A percentile compares a stretch with the other conserved stretches of the same genome.
Conservation (phyloP, 257 asterid species). For the Solanum verrucosum region DNA sequence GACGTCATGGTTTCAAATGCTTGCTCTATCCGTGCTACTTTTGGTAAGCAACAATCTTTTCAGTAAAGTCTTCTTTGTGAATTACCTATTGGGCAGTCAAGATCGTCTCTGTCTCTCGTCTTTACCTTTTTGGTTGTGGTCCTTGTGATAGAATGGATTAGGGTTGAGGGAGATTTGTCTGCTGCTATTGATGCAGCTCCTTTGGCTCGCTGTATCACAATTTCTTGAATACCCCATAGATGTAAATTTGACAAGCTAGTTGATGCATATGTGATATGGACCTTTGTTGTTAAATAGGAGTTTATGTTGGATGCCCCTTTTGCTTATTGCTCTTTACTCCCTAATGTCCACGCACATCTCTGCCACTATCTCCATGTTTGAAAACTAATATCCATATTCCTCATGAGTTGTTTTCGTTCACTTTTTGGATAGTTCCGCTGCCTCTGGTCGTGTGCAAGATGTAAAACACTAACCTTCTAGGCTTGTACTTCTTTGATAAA, state of each 20-base stretch:
- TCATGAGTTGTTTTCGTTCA: neutral
- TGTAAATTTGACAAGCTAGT: neutral
- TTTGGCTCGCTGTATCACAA: neutral
- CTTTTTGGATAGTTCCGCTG: neutral
- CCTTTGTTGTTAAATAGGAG: neutral
- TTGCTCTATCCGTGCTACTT: neutral
- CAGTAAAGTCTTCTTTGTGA: neutral
- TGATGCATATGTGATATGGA: neutral
- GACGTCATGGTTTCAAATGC: neutral
- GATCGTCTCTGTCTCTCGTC: neutral
- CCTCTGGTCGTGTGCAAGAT: neutral
- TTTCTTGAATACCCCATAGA: neutral
- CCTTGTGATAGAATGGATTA: neutral
- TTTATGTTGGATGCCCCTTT: neutral
- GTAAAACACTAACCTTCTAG: neutral
- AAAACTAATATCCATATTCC: neutral
- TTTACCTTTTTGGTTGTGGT: neutral
- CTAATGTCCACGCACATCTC: neutral
- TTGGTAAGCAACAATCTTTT: neutral
- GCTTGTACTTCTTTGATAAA: neutral
- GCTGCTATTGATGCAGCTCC: neutral
- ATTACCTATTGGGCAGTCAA: neutral
- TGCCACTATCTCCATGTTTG: neutral
- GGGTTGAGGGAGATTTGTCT: neutral
- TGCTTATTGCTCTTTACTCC: neutral